Evolutionary conservation across 306 rosid genomes (phyloP).

Genomic region (Prunus campanulata): DNA sequence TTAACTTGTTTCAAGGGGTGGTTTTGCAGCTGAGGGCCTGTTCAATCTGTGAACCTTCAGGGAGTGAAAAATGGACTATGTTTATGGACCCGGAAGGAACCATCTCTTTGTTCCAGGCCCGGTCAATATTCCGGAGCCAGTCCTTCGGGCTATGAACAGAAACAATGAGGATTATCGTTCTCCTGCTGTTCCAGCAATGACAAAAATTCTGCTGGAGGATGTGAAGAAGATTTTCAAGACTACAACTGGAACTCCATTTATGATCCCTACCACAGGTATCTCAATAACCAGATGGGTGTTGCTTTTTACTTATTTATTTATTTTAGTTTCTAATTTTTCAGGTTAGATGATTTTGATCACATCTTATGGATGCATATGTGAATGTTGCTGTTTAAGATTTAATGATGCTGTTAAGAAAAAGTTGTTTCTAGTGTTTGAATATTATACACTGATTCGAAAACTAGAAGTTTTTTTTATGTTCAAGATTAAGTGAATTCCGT

Average conservation of each 20-base stretch:
- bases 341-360: neutral
- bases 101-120: conserved; percentile 99
- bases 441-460: conserved; percentile 1
- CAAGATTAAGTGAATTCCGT: neutral
- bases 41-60: conserved; percentile 27
- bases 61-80: conserved; percentile 67
- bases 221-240: conserved; percentile 94
- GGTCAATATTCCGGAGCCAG: conserved; percentile 89
- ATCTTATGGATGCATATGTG: neutral
- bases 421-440: neutral
- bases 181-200: conserved; percentile 92
- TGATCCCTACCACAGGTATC: conserved; percentile 95
- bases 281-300: neutral
- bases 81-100: conserved; percentile 88
- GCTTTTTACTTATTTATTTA: neutral
- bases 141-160: conserved; percentile 88
- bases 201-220: conserved; percentile 82
- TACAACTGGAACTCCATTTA: conserved; percentile 82
- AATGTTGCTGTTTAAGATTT: neutral
- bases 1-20: neutral
- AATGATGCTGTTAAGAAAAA: neutral
- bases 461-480: neutral
- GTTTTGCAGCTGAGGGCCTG: conserved; percentile 33
- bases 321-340: neutral
- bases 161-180: conserved; percentile 99